These are phyloP conservation scores for Euphorbia tirucalli DNA, from an alignment of 345 rosid species.

Conservation along the genomic window DNA sequence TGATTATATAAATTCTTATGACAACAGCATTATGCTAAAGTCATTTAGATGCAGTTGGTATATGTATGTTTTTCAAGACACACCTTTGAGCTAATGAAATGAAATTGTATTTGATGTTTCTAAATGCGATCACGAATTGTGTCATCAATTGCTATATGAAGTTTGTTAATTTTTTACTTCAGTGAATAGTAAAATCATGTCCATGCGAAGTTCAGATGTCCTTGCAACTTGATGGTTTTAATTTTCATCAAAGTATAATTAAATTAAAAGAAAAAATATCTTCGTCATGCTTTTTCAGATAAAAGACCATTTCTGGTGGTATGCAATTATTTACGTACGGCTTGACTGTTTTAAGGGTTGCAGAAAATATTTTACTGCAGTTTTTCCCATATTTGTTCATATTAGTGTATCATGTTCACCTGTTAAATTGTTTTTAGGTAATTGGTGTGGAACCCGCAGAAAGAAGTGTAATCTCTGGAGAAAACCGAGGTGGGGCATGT, in stretches of 20 bases:
- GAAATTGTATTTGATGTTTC: not conserved
- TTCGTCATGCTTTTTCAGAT: not conserved
- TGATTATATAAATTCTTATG: not conserved
- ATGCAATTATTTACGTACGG: not conserved
- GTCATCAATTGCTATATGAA: not conserved
- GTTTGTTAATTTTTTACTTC: not conserved
- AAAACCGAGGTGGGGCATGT: constrained; percentile 54
- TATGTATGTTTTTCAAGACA: not conserved
- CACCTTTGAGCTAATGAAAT: not conserved
- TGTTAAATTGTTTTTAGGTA: constrained; percentile 42
- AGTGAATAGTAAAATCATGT: not conserved
- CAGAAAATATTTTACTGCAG: not conserved
- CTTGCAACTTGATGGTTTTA: not conserved
- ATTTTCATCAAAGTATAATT: not conserved
- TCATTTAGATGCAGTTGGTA: not conserved
- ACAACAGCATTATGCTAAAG: not conserved
- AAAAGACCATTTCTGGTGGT: not conserved
- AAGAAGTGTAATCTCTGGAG: constrained; percentile 85
- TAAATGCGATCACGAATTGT: not conserved
- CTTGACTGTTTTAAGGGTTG: not conserved
- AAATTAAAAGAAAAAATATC: not conserved
- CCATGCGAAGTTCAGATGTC: not conserved
- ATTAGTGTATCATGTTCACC: constrained; percentile 13
- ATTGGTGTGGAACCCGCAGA: constrained; percentile 98
- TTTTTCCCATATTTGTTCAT: not conserved